phyloP scores from a whole-genome alignment of 805 yeast species.

The Metschnikowia gelsemii region DNA sequence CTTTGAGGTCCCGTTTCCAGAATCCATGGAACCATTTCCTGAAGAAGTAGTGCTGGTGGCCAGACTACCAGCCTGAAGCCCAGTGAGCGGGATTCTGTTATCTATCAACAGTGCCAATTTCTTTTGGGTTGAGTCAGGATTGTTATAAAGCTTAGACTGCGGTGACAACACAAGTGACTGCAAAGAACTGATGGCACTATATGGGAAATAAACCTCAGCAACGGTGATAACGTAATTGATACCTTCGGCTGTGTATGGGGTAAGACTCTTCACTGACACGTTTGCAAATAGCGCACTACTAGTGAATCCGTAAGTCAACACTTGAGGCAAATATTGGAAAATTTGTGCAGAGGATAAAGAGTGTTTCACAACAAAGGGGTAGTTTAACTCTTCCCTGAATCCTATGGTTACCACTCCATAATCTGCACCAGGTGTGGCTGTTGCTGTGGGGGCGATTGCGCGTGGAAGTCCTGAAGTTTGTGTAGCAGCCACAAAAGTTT shows the following conservation, averaged over 20 bases:
- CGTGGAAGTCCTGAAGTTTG: constrained; percentile 62
- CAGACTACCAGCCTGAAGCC: constrained; percentile 29
- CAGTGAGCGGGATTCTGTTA: constrained; percentile 58
- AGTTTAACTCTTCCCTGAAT: constrained; percentile 75
- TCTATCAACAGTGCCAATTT: constrained; percentile 73
- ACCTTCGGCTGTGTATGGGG: constrained; percentile 64
- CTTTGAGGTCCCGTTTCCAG: constrained; percentile 8
- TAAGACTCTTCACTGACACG: constrained; percentile 63
- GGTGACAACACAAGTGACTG: constrained; percentile 49
- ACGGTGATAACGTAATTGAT: constrained; percentile 72
- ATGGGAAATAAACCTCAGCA: constrained; percentile 84
- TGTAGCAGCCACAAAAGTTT: constrained; percentile 10
- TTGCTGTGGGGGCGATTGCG: constrained; percentile 68
- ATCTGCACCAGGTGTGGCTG: constrained; percentile 44
- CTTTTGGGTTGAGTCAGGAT: constrained; percentile 53
- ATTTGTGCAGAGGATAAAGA: constrained; percentile 81
- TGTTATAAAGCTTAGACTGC: constrained; percentile 59
- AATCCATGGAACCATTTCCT: constrained; percentile 39
- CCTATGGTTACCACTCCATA: constrained; percentile 69
- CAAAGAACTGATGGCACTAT: constrained; percentile 46
- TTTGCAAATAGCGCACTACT: constrained; percentile 25
- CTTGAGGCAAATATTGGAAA: constrained; percentile 78
- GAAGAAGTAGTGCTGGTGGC: constrained; percentile 8
- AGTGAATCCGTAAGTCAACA: constrained; percentile 61
- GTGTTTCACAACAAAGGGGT: constrained; percentile 75